Base-by-base conservation (phyloP, 495 filamentous ascomycete species). In the Venustampulla echinocandica region DNA sequence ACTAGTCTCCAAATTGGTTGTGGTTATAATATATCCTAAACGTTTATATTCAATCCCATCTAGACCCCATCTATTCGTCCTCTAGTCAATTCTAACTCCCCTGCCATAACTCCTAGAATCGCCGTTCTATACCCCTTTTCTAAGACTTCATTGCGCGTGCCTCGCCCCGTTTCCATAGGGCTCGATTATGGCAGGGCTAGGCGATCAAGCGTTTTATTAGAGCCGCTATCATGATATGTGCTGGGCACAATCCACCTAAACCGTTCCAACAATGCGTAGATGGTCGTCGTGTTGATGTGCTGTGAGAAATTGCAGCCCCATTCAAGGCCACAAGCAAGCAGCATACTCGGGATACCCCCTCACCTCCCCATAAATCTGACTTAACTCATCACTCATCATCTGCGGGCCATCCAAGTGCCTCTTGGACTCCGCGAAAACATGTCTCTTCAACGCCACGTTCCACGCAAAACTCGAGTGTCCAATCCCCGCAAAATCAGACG, bases 271-370 rank as follows among this genome's bases (percentile, higher is more conserved):
- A 30, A 13, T 30, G 27, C 27, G 7, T 30, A 30, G 13, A 30
- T 13, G 27, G 13, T 30, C 27, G 6, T 13, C 27, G 27, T 7
- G 27, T 30, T 30, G 27, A 30, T 30, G 13, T 30, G 27, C 27
- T 13, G 27, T 13, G 27, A 30, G 13, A 30, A 13, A 30, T 30
- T 6, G 27, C 27, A 30, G 27, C 27, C 41, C 21, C 13, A 24
- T 15, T 53, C 33, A 53, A 23, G 50, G 43, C 54, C 54, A 56
- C 49, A 56, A 44, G 47, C 54, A 56, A 23, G 20, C 37, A 28
- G 50, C 51, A n/a, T 17, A 42, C 25, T 56, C 54, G 9, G 51
- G 27, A 53, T 56, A 56, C 17, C 36, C 45, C 28, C 44, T 44
- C 15, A 44, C 17, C 4, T 44, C 30, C 13, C 54, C 54, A 49